Conservation (phyloP, 2,329 filamentous ascomycete genomes). For the Teratosphaeria gauchensis region DNA sequence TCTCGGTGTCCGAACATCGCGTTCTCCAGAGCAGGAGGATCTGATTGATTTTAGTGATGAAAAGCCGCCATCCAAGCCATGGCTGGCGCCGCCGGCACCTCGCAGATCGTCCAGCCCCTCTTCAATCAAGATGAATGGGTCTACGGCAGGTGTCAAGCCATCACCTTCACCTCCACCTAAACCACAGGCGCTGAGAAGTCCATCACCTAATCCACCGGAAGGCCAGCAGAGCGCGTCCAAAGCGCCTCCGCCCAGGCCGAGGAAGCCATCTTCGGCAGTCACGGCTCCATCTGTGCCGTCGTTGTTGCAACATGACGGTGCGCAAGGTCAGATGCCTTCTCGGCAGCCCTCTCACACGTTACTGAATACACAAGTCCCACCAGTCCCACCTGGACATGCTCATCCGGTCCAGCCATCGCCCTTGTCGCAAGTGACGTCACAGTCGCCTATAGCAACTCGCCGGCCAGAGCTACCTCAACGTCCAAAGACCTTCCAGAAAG, state of each 20-base stretch:
- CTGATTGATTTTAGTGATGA: constrained; percentile 43
- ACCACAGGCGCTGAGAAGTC: constrained; percentile 29
- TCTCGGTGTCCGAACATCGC: constrained; percentile 1
- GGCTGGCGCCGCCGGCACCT: constrained; percentile 9
- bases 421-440: constrained; percentile 25
- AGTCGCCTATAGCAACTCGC: constrained; percentile 8
- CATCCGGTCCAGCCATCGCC: constrained; percentile 21
- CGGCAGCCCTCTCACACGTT: constrained; percentile 1
- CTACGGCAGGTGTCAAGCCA: constrained; percentile 16
- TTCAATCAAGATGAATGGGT: constrained; percentile 10
- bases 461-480: constrained; percentile 1
- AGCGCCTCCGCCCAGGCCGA: constrained; percentile 24
- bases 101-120: background rate
- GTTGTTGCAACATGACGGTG: constrained; percentile 3
- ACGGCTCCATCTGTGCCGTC: constrained; percentile 9
- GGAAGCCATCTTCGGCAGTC: constrained; percentile 27
- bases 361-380: background rate
- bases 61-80: constrained; percentile 18
- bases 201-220: constrained; percentile 22
- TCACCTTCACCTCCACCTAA: constrained; percentile 26
- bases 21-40: constrained; percentile 27
- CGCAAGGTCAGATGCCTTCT: constrained; percentile 2
- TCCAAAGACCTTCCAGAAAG: constrained; percentile 8
- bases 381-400: constrained; percentile 2
- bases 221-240: constrained; percentile 11